phyloP scores from a whole-genome alignment of 2,329 filamentous ascomycete species.

The Aspergillus chevalieri region DNA sequence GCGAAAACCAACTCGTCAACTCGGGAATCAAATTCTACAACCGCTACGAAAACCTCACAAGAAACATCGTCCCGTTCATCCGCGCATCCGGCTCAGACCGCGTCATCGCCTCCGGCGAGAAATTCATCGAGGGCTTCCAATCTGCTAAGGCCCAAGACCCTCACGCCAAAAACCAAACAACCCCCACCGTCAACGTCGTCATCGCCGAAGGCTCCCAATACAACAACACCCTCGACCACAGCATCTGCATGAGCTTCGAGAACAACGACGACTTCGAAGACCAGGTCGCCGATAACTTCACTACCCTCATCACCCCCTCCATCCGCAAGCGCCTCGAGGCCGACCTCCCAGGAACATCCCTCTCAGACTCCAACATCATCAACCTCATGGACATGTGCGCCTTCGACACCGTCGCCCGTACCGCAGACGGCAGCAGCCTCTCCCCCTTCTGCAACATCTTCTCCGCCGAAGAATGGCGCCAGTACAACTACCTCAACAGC shows the following conservation, averaged over 20 bases:
- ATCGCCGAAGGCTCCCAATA: slow-evolving; percentile 56
- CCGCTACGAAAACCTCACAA: slow-evolving; percentile 62
- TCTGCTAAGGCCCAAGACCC: slow-evolving; percentile 44
- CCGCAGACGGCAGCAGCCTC: slow-evolving; percentile 44
- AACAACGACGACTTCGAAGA: slow-evolving; percentile 49
- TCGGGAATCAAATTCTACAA: slow-evolving; percentile 71
- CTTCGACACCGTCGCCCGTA: slow-evolving; percentile 66
- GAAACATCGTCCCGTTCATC: slow-evolving; percentile 58
- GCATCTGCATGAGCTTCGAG: slow-evolving; percentile 66
- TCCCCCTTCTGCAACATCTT: slow-evolving; percentile 76
- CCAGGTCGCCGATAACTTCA: slow-evolving; percentile 59
- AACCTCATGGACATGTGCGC: slow-evolving; percentile 85
- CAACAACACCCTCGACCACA: slow-evolving; percentile 80
- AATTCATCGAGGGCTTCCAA: slow-evolving; percentile 72
- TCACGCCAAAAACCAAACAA: slow-evolving; percentile 39
- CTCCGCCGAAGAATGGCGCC: slow-evolving; percentile 63
- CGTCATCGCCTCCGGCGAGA: slow-evolving; percentile 66
- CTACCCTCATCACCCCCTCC: slow-evolving; percentile 37
- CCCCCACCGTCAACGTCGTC: slow-evolving; percentile 59
- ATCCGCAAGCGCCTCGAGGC: slow-evolving; percentile 65
- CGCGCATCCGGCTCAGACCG: slow-evolving; percentile 64
- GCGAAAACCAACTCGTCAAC: slow-evolving; percentile 63
- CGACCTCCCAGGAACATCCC: slow-evolving; percentile 60
- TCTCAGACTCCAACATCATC: slow-evolving; percentile 58
- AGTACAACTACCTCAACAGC: slow-evolving; percentile 75